phyloP scores from a whole-genome alignment of 75 land plant genomes.

The Pinus tabuliformis region DNA sequence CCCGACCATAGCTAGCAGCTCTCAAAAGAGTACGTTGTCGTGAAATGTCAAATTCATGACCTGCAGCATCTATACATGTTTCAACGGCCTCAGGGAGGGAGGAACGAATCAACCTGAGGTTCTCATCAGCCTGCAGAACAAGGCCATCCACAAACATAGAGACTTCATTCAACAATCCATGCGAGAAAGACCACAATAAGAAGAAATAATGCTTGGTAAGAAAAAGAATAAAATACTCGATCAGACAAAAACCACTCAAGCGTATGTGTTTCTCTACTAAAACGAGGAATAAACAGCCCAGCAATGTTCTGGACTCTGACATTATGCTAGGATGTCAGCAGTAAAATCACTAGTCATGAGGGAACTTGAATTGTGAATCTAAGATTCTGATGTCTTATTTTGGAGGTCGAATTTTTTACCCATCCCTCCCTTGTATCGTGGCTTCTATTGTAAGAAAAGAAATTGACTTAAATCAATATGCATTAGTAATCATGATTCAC shows the following conservation, averaged over 20 bases:
- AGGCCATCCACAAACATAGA: slow-evolving; percentile 4
- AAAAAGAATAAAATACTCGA: neutral
- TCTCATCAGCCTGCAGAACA: slow-evolving; percentile 89
- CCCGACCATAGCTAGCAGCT: slow-evolving; percentile 97
- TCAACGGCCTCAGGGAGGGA: slow-evolving; percentile 87
- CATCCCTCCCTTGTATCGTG: neutral
- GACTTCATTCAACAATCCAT: neutral
- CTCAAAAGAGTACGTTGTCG: slow-evolving; percentile 82
- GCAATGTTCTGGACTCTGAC: neutral
- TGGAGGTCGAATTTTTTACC: neutral
- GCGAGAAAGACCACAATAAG: neutral
- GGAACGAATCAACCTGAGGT: slow-evolving; percentile 71
- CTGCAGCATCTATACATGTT: slow-evolving; percentile 96
- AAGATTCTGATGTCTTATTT: neutral
- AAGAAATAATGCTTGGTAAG: slow-evolving; percentile 7
- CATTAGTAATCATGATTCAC: neutral
- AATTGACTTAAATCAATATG: neutral
- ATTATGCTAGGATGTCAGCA: neutral
- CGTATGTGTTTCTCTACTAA: neutral
- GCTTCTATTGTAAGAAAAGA: neutral
- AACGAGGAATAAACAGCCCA: neutral
- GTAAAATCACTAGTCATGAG: neutral
- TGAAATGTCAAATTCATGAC: slow-evolving; percentile 90
- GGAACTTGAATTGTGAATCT: neutral
- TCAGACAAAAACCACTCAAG: neutral